A percentile compares a stretch with the other conserved stretches of the same genome.
Evolutionary conservation across 331 rosid genomes (phyloP).

Genomic region (Acacia pycnantha): DNA sequence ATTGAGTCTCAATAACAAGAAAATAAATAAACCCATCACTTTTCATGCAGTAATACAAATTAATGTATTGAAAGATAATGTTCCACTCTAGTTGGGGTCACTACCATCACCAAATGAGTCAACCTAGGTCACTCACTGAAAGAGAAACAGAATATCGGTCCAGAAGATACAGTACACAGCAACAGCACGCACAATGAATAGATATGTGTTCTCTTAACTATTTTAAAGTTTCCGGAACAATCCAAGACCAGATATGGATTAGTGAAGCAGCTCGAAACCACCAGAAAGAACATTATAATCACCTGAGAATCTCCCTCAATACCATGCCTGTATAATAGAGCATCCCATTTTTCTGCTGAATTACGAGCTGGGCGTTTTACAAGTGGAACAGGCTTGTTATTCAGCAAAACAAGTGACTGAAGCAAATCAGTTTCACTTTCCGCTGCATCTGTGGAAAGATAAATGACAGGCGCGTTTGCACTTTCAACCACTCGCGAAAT

Average conservation of each 20-base stretch:
- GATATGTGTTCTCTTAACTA: neutral
- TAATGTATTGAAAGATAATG: neutral
- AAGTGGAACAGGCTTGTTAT: conserved; percentile 77
- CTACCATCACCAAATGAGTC: neutral
- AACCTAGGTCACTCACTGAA: neutral
- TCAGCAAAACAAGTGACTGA: conserved; percentile 72
- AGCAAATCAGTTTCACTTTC: conserved; percentile 86
- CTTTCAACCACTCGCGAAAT: conserved; percentile 60
- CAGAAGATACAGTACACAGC: neutral
- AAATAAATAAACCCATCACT: neutral
- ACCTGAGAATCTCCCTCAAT: conserved; percentile 85
- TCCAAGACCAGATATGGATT: neutral
- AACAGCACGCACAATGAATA: neutral
- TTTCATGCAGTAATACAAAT: neutral
- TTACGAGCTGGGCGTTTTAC: conserved; percentile 83
- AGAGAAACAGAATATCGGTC: neutral
- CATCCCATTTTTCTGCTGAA: conserved; percentile 99
- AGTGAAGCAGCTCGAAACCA: conserved; percentile 9
- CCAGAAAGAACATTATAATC: conserved; percentile 9
- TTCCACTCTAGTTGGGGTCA: neutral
- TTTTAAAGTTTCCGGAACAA: conserved; percentile 1
- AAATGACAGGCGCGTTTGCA: conserved; percentile 64
- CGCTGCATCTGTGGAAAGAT: conserved; percentile 96
- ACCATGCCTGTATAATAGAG: conserved; percentile 79
- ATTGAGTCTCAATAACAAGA: neutral